Evolutionary conservation across 1,284 basidiomycete genomes (phyloP).

Genomic region (Sanghuangporus baumii): DNA sequence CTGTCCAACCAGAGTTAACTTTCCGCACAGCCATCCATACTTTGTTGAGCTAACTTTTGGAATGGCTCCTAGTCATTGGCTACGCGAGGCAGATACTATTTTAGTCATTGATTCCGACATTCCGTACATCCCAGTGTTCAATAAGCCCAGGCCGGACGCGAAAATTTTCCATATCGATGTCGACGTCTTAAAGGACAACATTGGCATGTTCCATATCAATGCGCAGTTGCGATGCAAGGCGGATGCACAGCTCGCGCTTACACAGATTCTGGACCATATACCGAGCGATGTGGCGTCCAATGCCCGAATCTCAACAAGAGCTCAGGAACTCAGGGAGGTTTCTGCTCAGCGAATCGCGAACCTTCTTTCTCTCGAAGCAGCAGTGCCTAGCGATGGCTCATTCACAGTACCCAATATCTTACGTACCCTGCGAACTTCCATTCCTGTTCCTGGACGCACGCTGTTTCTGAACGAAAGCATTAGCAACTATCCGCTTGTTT

Average conservation of each 20-base stretch:
- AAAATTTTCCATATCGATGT: slow-evolving; percentile 56
- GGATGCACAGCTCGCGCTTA: slow-evolving; percentile 47
- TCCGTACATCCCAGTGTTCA: slow-evolving; percentile 57
- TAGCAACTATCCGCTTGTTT: slow-evolving; percentile 48
- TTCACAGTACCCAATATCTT: slow-evolving; percentile 47
- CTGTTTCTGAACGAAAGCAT: slow-evolving; percentile 61
- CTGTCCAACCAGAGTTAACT: slow-evolving; percentile 46
- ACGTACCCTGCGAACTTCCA: slow-evolving; percentile 38
- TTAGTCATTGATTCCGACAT: slow-evolving; percentile 59
- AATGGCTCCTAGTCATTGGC: slow-evolving; percentile 36
- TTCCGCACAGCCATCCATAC: slow-evolving; percentile 53
- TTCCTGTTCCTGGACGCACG: slow-evolving; percentile 32
- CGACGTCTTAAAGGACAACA: slow-evolving; percentile 52
- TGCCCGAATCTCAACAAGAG: slow-evolving; percentile 18
- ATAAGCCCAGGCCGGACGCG: slow-evolving; percentile 36
- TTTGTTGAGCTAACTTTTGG: slow-evolving; percentile 46
- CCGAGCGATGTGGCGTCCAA: slow-evolving; percentile 11
- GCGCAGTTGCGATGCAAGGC: slow-evolving; percentile 54
- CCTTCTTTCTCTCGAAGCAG: slow-evolving; percentile 27
- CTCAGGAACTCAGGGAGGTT: slow-evolving; percentile 14
- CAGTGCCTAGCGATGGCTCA: slow-evolving; percentile 18
- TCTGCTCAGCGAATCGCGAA: slow-evolving; percentile 25
- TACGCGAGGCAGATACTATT: slow-evolving; percentile 54
- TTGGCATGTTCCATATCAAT: slow-evolving; percentile 50
- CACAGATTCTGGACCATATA: slow-evolving; percentile 40